Base-by-base conservation (phyloP, 495 filamentous ascomycete genomes). In the Talaromyces liani region DNA sequence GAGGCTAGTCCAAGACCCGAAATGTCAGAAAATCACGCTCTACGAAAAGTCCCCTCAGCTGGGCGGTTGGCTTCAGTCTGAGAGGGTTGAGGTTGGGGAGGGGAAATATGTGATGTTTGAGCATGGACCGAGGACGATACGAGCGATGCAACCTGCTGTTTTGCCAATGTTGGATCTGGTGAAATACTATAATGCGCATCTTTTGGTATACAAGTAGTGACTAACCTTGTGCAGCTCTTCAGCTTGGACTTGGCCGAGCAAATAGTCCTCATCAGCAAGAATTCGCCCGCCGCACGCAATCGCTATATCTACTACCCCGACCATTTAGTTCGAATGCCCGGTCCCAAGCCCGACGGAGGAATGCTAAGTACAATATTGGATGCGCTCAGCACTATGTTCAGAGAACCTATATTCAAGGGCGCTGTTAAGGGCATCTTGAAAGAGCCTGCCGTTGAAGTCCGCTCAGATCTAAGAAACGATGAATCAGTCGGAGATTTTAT, bases 231-330 rank as follows among this genome's bases (percentile, higher is more conserved):
- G 8, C 64, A 95, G 92, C 77, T 94, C 55, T 66, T 76, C 36
- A 78, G 85, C 10, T 75, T 97, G 18, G 79, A 73, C 12, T 72
- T 98, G 55, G 67, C 78, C 18, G 68, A 86, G 54, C 79, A 91
- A 64, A 65, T 94, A n/a, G 66, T 90, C n/a, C 70, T 79, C 45
- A 85, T 82, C 6, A 64, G 70, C 25, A 84, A 79, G 58, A 69
- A 67, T 33, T 77, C 78, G 1, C 77, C 76, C 0, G 82, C 81
- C 6, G 79, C 84, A 12, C 69, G 70, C 60, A 87, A 88, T 65
- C 88, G 91, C n/a, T 98, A 83, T 71, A 82, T 98, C 58, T 98
- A 96, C 80, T 97, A 95, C 68, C 91, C 92, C 4, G 90, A 97
- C 70, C 91, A 87, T 68, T 83, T 99, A 29, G 91, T 94, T 51